These are phyloP conservation scores for Verticillium dahliae DNA, from an alignment of 2,329 filamentous ascomycete species.

Conservation along the genomic window DNA sequence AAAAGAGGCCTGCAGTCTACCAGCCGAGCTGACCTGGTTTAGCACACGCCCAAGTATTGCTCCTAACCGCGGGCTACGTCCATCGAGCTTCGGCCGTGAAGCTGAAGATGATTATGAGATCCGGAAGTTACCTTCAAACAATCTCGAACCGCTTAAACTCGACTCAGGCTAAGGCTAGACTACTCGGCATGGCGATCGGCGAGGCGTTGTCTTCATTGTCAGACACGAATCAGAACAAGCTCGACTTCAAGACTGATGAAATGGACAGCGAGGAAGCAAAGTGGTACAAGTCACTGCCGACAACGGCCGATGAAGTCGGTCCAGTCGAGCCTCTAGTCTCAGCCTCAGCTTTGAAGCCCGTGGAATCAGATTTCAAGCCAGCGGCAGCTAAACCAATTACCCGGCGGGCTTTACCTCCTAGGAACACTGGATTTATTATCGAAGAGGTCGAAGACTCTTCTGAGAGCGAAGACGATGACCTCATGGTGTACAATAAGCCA, in stretches of 20 bases:
- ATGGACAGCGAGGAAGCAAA: constrained; percentile 64
- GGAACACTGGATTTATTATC: constrained; percentile 43
- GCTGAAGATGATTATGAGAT: constrained; percentile 62
- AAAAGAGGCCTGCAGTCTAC: too few species aligned
- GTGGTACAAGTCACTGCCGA: constrained; percentile 66
- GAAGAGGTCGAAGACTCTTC: constrained; percentile 60
- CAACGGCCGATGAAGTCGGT: constrained; percentile 57
- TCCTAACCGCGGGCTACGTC: constrained; percentile 72
- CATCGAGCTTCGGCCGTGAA: constrained; percentile 59
- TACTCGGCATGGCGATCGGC: constrained; percentile 84
- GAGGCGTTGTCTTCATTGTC: constrained; percentile 60
- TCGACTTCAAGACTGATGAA: constrained; percentile 82
- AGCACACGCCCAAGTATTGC: constrained; percentile 75
- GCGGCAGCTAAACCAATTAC: constrained; percentile 16
- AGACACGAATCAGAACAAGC: constrained; percentile 61
- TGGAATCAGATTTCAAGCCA: constrained; percentile 5
- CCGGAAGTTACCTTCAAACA: constrained; percentile 65
- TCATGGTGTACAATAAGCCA: constrained; percentile 76
- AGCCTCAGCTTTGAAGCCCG: constrained; percentile 10
- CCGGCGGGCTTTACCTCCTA: constrained; percentile 18
- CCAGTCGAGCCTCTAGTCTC: constrained; percentile 41
- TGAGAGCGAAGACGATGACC: constrained; percentile 57
- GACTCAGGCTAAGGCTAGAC: constrained; percentile 67
- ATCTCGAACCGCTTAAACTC: constrained; percentile 81
- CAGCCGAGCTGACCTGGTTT: not conserved